Conservation (phyloP, 306 rosid species). For the Prunus campanulata region DNA sequence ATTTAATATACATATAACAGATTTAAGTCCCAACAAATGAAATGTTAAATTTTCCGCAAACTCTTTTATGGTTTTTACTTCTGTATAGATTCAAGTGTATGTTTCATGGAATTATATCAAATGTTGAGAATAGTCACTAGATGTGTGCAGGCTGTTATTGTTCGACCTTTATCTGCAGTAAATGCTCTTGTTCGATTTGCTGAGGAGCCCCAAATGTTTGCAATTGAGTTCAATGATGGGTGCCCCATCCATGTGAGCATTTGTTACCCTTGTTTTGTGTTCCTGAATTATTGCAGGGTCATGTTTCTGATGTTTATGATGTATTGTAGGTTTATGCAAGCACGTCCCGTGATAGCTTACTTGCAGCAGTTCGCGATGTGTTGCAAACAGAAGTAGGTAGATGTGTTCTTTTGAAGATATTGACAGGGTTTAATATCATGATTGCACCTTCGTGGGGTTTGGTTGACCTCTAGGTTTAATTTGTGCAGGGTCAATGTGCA, state of each 20-base stretch:
- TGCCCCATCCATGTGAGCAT: constrained; percentile 90
- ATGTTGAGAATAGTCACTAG: constrained; percentile 72
- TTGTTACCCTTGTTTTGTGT: constrained; percentile 20
- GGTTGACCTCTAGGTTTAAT: constrained; percentile 38
- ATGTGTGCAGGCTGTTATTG: constrained; percentile 97
- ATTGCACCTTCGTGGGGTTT: constrained; percentile 9
- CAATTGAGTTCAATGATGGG: constrained; percentile 94
- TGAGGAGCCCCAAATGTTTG: constrained; percentile 99
- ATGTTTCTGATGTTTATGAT: constrained; percentile 45
- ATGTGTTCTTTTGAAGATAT: constrained; percentile 41
- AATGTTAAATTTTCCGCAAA: not conserved
- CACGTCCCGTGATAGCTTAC: constrained; percentile 95
- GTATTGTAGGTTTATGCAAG: constrained; percentile 89
- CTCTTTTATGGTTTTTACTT: constrained; percentile 6
- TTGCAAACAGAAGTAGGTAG: constrained; percentile 98
- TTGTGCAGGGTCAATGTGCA: constrained; percentile 82
- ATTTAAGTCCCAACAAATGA: not conserved
- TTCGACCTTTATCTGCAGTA: constrained; percentile 95
- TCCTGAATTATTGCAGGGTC: constrained; percentile 16
- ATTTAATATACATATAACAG: not conserved
- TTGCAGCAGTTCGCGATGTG: constrained; percentile 88
- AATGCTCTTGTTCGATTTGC: constrained; percentile 91
- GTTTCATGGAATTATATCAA: constrained; percentile 39
- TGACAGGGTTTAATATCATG: constrained; percentile 16
- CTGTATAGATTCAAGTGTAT: not conserved